A percentile compares a stretch with the other conserved stretches of the same genome.
Conservation (phyloP, 805 yeast genomes). For the Candida yuanshanica region DNA sequence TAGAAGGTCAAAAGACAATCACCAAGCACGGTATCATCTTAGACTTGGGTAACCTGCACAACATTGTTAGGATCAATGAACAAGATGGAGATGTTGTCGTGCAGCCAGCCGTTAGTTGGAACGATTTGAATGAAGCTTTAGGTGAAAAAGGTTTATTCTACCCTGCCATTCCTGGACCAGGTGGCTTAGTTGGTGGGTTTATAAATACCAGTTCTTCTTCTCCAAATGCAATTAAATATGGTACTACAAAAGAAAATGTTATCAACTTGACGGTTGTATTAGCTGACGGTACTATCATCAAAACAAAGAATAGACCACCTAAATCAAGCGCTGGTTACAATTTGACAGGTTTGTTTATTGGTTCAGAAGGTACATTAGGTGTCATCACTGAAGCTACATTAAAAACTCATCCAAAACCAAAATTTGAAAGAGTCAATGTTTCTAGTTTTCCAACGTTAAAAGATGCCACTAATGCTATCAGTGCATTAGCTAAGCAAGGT, state of each 20-base stretch:
- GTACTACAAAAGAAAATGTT: slow-evolving; percentile 74
- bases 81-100: slow-evolving; percentile 69
- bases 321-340: slow-evolving; percentile 79
- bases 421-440: slow-evolving; percentile 55
- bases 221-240: slow-evolving; percentile 70
- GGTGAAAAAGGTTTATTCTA: slow-evolving; percentile 47
- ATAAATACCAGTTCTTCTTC: slow-evolving; percentile 78
- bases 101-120: slow-evolving; percentile 80
- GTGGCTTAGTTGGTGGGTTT: slow-evolving; percentile 77
- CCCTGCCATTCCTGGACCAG: slow-evolving; percentile 79
- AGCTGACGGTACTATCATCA: slow-evolving; percentile 74
- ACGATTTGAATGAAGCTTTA: slow-evolving; percentile 50
- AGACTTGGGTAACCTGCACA: slow-evolving; percentile 55
- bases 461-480: slow-evolving; percentile 66
- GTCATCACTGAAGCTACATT: slow-evolving; percentile 74
- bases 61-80: slow-evolving; percentile 48
- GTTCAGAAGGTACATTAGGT: slow-evolving; percentile 78
- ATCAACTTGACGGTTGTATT: slow-evolving; percentile 64
- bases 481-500: slow-evolving; percentile 52
- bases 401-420: slow-evolving; percentile 59
- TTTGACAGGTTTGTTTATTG: slow-evolving; percentile 64
- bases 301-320: slow-evolving; percentile 68
- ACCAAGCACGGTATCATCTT: slow-evolving; percentile 63
- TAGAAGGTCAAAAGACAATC: slow-evolving; percentile 77
- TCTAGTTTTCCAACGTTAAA: slow-evolving; percentile 61